Conservation (phyloP, 306 rosid species). For the Datisca glomerata region DNA sequence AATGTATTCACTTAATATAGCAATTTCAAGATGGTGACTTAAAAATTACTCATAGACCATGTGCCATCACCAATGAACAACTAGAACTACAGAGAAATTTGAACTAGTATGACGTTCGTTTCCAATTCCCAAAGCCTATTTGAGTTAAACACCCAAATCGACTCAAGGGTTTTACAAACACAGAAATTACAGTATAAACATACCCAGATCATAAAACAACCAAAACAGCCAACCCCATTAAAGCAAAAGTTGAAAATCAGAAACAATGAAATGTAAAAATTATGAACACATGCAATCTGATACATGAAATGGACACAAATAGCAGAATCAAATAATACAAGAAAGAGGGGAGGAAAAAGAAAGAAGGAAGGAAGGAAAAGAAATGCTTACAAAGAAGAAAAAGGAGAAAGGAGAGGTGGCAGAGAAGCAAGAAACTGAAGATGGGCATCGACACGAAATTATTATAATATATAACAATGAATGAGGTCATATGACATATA, state of each 20-base stretch:
- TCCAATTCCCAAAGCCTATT: no score
- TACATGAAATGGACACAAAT: conserved; percentile 12
- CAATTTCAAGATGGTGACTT: not conserved
- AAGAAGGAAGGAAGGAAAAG: conserved; percentile 4
- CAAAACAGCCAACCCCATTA: conserved; percentile 19
- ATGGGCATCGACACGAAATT: conserved; percentile 24
- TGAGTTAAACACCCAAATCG: no score
- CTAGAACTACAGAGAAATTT: no score
- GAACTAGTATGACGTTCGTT: no score
- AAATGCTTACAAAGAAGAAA: conserved; percentile 30
- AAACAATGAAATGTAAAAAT: conserved; percentile 12
- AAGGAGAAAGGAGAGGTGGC: conserved; percentile 15
- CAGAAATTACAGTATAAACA: conserved; percentile 13
- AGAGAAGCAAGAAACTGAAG: conserved; percentile 43
- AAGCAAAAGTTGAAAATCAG: conserved; percentile 10
- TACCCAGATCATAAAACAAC: conserved; percentile 43
- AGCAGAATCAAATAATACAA: conserved; percentile 22
- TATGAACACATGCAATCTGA: no score
- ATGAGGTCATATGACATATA: conserved; percentile 9
- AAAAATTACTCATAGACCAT: conserved; percentile 7
- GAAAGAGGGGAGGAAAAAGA: conserved; percentile 13
- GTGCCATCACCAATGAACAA: conserved; percentile 2
- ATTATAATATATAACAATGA: conserved; percentile 20
- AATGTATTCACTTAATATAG: not conserved
- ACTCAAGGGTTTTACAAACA: no score